Conservation (phyloP, 129 eudicot genomes). For the Centrapalus pauciflorus region DNA sequence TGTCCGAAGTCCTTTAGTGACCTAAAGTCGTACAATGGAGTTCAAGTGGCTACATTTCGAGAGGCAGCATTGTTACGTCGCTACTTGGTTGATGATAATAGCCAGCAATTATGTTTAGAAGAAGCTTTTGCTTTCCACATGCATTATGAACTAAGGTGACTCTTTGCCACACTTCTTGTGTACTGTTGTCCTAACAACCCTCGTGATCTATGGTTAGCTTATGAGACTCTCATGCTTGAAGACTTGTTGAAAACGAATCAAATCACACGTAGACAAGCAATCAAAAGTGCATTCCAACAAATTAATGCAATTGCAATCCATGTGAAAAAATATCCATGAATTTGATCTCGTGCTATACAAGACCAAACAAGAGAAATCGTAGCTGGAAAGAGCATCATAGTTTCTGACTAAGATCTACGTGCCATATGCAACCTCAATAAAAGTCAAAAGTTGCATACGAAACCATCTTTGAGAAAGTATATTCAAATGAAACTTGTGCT, state of each 20-base stretch:
- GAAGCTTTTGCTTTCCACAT: neutral
- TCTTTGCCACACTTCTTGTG: neutral
- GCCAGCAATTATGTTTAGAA: neutral
- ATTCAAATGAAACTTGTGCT: neutral
- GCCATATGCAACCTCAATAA: neutral
- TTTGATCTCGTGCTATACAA: neutral
- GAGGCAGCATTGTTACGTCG: neutral
- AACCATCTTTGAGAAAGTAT: neutral
- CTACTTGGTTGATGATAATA: neutral
- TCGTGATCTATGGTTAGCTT: neutral
- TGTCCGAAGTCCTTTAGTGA: neutral
- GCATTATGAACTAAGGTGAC: neutral
- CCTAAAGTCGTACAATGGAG: neutral
- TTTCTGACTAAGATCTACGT: neutral
- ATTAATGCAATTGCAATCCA: neutral
- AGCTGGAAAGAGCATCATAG: neutral
- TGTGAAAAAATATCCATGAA: neutral
- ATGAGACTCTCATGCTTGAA: neutral
- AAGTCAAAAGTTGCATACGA: neutral
- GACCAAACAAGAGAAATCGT: neutral
- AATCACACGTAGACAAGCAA: neutral
- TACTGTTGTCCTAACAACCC: neutral
- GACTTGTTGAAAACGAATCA: neutral
- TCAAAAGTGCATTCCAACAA: neutral
- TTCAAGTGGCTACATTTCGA: neutral